Evolutionary conservation across 2,329 filamentous ascomycete genomes (phyloP), one percentile per base, ranked within the genome.

Genomic region (Calonectria henricotiae): DNA sequence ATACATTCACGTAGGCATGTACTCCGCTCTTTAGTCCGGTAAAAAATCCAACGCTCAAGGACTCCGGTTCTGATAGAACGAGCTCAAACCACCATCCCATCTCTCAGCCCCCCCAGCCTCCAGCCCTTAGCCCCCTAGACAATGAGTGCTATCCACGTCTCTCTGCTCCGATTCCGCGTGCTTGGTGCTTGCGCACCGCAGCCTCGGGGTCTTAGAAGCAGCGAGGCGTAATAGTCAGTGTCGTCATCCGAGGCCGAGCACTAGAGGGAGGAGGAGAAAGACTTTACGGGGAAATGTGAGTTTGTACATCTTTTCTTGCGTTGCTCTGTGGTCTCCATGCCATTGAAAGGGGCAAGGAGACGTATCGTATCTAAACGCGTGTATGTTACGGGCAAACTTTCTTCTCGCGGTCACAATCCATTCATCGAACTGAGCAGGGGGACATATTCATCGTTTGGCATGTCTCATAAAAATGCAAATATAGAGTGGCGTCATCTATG

Each of bases 331-430:
- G 83, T 89, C 88, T 88, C 82, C 77, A 79, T 85, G 87, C 86
- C 87, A 90, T 86, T 73, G 80, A 74, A 69, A 51, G 68, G 73
- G 83, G 85, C 86, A 88, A 80, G 80, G 83, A 89, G 88, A 89
- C 83, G 89, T 91, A 90, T 90, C 87, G 87, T 90, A 90, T 89
- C 88, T 86, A 84, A 87, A 89, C 88, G 88, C 88, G 82, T 82
- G 20, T 20, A 20, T 51, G 51, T 13, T 66, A 17, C 60, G 39
- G n/a, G 6, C 4, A 25, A 41, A 44, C 13, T 46, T 20, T 5
- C 25, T 27, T 20, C 51, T 30, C 62, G 41, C 20, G 35, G 13
- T 41, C 30, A 51, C 55, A 11, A 41, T 30, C 37, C 8, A 12
- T 43, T 27, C 13, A 49, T 43, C 20, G 12, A 17, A 17, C 6